Percentiles rank a stretch among this genome's conserved stretches.
Conservation (phyloP, 768 basidiomycete species). For the Agrocybe praecox region DNA sequence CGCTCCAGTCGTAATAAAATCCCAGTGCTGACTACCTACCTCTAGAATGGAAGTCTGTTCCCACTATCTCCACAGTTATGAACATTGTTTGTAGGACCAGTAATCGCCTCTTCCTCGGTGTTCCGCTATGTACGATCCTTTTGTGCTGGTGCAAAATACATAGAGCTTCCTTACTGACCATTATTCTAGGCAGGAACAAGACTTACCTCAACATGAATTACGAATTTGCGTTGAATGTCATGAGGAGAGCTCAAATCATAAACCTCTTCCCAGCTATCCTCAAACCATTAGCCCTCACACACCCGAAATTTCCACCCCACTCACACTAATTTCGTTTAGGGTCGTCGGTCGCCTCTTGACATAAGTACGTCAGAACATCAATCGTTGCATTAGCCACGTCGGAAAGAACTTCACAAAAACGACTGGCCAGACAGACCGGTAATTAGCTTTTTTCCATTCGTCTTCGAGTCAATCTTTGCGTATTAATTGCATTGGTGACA, state of each 20-base stretch:
- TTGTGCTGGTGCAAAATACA: too few species aligned
- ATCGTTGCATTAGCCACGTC: conserved; percentile 1
- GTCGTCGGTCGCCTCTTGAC: conserved; percentile 5
- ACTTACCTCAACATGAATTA: conserved; percentile 13
- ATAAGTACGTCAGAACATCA: conserved; percentile 1
- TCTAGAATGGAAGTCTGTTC: conserved; percentile 34
- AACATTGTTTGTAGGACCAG: conserved; percentile 21
- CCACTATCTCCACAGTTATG: conserved; percentile 2
- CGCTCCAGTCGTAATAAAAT: too few species aligned
- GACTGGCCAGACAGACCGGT: conserved; percentile 4
- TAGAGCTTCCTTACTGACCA: too few species aligned
- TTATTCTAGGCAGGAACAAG: conserved; percentile 11
- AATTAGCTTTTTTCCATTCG: not conserved
- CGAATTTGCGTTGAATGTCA: conserved; percentile 11
- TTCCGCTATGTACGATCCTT: conserved; percentile 44
- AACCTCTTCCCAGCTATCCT: conserved; percentile 14
- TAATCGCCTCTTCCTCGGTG: conserved; percentile 46
- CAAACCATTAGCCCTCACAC: conserved; percentile 12
- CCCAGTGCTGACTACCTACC: too few species aligned
- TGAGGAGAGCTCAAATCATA: conserved; percentile 8
- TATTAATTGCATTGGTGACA: too few species aligned
- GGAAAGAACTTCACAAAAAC: not conserved
- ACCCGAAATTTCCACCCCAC: not conserved
- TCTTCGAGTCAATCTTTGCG: too few species aligned
- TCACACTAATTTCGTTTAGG: not conserved